Evolutionary conservation across 805 yeast species (phyloP).

Genomic region (Pichia thaimueangensis): DNA sequence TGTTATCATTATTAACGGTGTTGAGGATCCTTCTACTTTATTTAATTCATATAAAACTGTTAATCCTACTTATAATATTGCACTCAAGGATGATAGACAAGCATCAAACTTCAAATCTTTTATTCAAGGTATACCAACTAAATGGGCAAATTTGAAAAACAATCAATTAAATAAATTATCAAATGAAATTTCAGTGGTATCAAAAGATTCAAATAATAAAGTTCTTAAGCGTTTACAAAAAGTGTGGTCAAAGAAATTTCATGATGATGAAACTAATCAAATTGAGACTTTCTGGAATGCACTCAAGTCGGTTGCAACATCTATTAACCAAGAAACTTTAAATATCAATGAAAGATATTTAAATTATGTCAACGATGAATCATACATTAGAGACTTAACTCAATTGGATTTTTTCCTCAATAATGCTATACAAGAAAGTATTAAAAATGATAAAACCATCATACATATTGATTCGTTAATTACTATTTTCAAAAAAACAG

Average conservation of each 20-base stretch:
- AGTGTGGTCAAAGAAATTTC: constrained; percentile 25
- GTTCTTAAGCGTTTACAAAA: constrained; percentile 4
- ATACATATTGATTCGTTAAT: constrained; percentile 38
- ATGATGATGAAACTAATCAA: constrained; percentile 25
- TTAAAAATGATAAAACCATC: constrained; percentile 25
- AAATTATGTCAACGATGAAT: constrained; percentile 36
- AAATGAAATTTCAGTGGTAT: constrained; percentile 22
- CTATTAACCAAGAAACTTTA: constrained; percentile 5
- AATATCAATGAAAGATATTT: constrained; percentile 22
- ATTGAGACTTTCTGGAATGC: constrained; percentile 33
- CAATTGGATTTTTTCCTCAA: constrained; percentile 39
- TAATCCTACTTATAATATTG: constrained; percentile 20
- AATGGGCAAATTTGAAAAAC: constrained; percentile 13
- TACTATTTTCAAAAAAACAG: constrained; percentile 38
- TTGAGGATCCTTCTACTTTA: constrained; percentile 30
- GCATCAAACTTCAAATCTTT: constrained; percentile 17
- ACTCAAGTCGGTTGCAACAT: constrained; percentile 22
- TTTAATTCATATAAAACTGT: constrained; percentile 17
- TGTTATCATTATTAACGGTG: constrained; percentile 33
- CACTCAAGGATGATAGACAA: constrained; percentile 19
- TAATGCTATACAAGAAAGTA: constrained; percentile 15
- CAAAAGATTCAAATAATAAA: constrained; percentile 11
- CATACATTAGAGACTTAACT: constrained; percentile 42
- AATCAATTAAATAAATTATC: constrained; percentile 21
- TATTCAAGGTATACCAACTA: constrained; percentile 22